phyloP scores from a whole-genome alignment of 345 rosid species.

The Syzygium aqueum region DNA sequence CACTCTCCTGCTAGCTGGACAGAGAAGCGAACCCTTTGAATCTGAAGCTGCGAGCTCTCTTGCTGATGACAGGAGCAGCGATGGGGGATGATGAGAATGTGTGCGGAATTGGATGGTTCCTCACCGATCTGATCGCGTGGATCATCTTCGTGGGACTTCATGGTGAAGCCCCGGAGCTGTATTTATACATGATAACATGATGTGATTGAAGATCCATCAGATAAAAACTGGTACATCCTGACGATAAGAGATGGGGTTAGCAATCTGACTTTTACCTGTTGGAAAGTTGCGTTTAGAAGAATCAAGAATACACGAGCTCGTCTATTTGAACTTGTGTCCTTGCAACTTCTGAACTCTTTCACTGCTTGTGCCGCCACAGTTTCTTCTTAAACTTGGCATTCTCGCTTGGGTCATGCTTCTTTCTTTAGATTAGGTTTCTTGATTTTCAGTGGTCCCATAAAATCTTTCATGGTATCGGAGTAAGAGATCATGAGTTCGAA shows the following conservation, averaged over 20 bases:
- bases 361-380: too few species aligned
- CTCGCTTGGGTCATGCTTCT: too few species aligned
- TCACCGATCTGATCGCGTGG: neutral
- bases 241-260: neutral
- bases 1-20: neutral
- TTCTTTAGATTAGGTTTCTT: too few species aligned
- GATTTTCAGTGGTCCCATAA: too few species aligned
- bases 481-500: too few species aligned
- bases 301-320: neutral
- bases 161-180: neutral
- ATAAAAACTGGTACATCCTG: neutral
- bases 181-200: neutral
- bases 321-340: too few species aligned
- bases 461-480: too few species aligned
- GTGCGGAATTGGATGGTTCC: neutral
- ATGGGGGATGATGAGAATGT: neutral
- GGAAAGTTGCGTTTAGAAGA: neutral
- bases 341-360: too few species aligned
- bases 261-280: neutral
- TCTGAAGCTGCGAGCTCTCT: neutral
- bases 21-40: neutral
- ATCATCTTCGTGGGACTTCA: neutral
- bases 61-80: neutral
- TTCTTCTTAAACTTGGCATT: too few species aligned
- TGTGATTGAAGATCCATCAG: neutral